Base-by-base conservation (phyloP, 2,329 filamentous ascomycete genomes). In the Penicillium janthinellum region DNA sequence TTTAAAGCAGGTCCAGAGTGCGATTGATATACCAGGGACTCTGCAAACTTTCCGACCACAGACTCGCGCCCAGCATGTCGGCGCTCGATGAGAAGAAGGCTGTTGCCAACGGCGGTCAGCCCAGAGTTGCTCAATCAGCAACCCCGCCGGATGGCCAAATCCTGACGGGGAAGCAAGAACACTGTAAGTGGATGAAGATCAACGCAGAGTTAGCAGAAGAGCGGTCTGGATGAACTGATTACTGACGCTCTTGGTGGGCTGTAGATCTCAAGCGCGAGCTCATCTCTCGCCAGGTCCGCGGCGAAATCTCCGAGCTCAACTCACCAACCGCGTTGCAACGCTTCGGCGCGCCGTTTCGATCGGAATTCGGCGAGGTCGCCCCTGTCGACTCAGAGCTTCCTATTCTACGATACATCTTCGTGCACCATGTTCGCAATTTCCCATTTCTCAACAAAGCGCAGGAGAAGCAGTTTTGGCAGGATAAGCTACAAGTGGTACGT, bases 381-480 rank as follows among this genome's bases (percentile, higher is more conserved):
- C 95, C 95, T 14, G 85, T 96, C 61, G 92, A 99, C 73, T 97
- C 93, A 2, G 94, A 98, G 69, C 83, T 99, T 31, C 95, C 95
- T 17, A 90, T 99, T 63, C 82, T 99, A 62, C 87, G 95, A 66
- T 98, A 95, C 79, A 96, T 99, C 72, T 99, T 99, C 74, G 95
- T 98, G 56, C 90, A 98, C 74, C 93, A 98, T 87, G 88, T 99
- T 60, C 92, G 95, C 71, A 96, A 98, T 71, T 99, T 99, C 71
- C 95, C 95, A 1, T 99, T 99, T 73, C 85, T 99, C 64, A 92
- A 99, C 78, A 92, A 96, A 82, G 95, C 95, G 22, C 90, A 87
- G 72, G 95, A 99, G 84, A 96, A 98, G 84, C 95, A 99, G 78
- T 99, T 99, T 72, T 99, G 95, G 95, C 95, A 99, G 79, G 92